phyloP scores from a whole-genome alignment of 2,329 filamentous ascomycete species.

The Bipolaris cookei region DNA sequence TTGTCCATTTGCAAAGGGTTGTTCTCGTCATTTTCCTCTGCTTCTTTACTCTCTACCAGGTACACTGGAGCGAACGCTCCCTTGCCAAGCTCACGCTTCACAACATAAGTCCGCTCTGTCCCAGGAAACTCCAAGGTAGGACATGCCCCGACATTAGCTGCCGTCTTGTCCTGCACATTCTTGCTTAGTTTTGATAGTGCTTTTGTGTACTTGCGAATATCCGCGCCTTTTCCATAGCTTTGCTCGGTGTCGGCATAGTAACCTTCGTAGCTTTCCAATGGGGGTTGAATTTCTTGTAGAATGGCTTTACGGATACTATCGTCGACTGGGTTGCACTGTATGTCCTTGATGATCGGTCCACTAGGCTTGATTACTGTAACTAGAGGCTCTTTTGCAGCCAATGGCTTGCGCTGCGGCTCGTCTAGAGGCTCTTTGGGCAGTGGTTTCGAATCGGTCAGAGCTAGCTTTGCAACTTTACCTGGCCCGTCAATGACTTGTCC shows the following conservation, averaged over 20 bases:
- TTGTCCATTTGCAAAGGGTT: slow-evolving; percentile 65
- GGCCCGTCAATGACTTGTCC: slow-evolving; percentile 55
- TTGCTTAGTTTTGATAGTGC: slow-evolving; percentile 63
- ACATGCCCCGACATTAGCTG: slow-evolving; percentile 63
- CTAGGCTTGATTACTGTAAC: slow-evolving; percentile 55
- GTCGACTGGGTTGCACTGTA: slow-evolving; percentile 88
- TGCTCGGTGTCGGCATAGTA: slow-evolving; percentile 76
- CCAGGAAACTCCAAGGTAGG: slow-evolving; percentile 73
- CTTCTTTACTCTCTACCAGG: slow-evolving; percentile 75
- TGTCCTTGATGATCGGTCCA: slow-evolving; percentile 79
- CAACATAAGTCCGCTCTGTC: slow-evolving; percentile 70
- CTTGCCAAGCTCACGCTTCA: slow-evolving; percentile 86
- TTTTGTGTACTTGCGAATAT: slow-evolving; percentile 84
- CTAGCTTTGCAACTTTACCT: slow-evolving; percentile 58
- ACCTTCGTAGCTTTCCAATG: slow-evolving; percentile 75
- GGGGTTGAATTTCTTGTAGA: slow-evolving; percentile 73
- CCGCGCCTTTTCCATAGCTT: slow-evolving; percentile 69
- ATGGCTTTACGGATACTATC: slow-evolving; percentile 76
- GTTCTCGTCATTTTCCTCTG: slow-evolving; percentile 53
- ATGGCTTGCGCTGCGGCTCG: slow-evolving; percentile 23
- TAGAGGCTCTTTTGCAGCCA: slow-evolving; percentile 48
- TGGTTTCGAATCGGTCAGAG: slow-evolving; percentile 55
- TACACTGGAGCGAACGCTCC: slow-evolving; percentile 97
- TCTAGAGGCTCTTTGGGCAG: slow-evolving; percentile 29
- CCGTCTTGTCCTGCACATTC: slow-evolving; percentile 65